Conservation (phyloP, 495 filamentous ascomycete species). For the Tuber umbilicatum region DNA sequence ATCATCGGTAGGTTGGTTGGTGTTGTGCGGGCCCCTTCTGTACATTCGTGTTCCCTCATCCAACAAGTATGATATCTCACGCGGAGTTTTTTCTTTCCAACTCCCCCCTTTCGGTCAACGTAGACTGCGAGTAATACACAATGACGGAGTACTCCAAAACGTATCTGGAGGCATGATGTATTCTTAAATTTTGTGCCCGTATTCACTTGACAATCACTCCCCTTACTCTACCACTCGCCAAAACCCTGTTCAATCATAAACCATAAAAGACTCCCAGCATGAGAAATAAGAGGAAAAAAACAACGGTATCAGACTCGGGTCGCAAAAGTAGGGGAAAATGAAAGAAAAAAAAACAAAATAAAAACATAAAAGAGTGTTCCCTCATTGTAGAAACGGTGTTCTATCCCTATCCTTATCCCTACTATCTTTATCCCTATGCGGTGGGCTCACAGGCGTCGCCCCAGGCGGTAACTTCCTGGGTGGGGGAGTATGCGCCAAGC, state of each 20-base stretch:
- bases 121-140: background rate
- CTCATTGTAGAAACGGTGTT: background rate
- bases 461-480: background rate
- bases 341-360: background rate
- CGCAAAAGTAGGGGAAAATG: background rate
- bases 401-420: background rate
- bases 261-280: background rate
- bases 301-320: background rate
- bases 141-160: background rate
- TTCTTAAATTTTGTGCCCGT: background rate
- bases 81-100: background rate
- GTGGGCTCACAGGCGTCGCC: background rate
- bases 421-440: background rate
- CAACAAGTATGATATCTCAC: background rate
- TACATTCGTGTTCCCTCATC: background rate
- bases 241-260: background rate
- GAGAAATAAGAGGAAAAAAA: background rate
- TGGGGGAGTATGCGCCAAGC: background rate
- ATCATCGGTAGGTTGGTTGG: background rate
- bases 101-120: background rate
- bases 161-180: background rate
- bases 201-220: background rate
- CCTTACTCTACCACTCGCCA: background rate
- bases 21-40: background rate
- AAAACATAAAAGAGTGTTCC: background rate